These are phyloP conservation scores for Fusarium sp. DNA, from an alignment of 2,329 filamentous ascomycete genomes.

Conservation along the genomic window DNA sequence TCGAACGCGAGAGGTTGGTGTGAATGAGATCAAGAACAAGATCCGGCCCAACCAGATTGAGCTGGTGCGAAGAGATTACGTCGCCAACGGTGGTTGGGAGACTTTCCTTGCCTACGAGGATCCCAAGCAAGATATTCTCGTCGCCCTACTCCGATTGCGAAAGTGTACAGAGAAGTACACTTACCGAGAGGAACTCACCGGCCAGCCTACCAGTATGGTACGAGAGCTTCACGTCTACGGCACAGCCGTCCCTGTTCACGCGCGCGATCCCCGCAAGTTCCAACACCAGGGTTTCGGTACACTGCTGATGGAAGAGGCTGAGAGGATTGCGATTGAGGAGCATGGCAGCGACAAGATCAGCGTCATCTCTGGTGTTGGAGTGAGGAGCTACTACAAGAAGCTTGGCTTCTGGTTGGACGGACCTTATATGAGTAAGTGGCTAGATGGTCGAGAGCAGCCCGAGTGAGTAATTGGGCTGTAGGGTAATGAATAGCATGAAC, in stretches of 20 bases:
- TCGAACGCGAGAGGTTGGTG: slow-evolving; percentile 93
- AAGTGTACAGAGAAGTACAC: slow-evolving; percentile 95
- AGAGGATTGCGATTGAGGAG: slow-evolving; percentile 93
- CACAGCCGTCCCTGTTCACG: slow-evolving; percentile 96
- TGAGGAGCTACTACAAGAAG: slow-evolving; percentile 93
- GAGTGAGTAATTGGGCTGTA: slow-evolving; percentile 28
- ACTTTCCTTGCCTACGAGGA: slow-evolving; percentile 98
- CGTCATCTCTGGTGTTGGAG: slow-evolving; percentile 97
- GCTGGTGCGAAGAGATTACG: slow-evolving; percentile 92
- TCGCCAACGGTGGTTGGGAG: slow-evolving; percentile 97
- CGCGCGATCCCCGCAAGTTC: slow-evolving; percentile 94
- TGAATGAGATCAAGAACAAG: slow-evolving; percentile 99
- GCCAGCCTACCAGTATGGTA: slow-evolving; percentile 91
- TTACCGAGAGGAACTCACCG: slow-evolving; percentile 86
- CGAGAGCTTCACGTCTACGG: slow-evolving; percentile 97
- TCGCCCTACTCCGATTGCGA: slow-evolving; percentile 87
- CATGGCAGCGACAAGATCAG: slow-evolving; percentile 95
- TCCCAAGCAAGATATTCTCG: slow-evolving; percentile 97
- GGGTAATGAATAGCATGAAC: slow-evolving; percentile 26
- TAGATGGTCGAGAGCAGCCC: slow-evolving; percentile 60
- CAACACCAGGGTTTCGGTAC: slow-evolving; percentile 99
- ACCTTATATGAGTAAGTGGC: slow-evolving; percentile 81
- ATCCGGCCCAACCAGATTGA: slow-evolving; percentile 97
- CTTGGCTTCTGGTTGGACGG: slow-evolving; percentile 95
- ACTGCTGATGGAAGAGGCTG: slow-evolving; percentile 96